Conservation (phyloP, 345 rosid genomes). For the Euclidium syriacum region DNA sequence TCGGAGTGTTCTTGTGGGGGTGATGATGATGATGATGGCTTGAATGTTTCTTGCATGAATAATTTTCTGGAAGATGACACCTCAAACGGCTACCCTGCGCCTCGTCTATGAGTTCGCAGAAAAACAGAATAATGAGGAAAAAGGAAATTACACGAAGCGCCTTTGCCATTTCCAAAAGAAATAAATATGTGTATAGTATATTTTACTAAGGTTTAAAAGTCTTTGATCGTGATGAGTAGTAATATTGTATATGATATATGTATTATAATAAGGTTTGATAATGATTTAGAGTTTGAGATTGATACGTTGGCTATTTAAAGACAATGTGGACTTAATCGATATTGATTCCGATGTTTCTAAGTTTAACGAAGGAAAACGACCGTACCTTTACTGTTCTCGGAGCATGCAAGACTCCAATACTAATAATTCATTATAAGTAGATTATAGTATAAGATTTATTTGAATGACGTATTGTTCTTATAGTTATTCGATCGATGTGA, state of each 20-base stretch:
- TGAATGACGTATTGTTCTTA: constrained; percentile 24
- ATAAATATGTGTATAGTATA: background rate
- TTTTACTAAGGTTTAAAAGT: constrained; percentile 6
- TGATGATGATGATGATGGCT: constrained; percentile 9
- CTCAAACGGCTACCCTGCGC: constrained; percentile 23
- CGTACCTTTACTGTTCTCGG: constrained; percentile 21
- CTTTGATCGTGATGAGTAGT: constrained; percentile 1
- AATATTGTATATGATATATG: background rate
- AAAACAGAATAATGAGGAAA: constrained; percentile 15
- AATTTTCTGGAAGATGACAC: constrained; percentile 13
- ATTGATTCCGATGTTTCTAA: constrained; percentile 11
- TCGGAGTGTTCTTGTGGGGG: background rate
- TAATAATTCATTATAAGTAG: background rate
- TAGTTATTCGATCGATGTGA: constrained; percentile 14
- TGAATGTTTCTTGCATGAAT: constrained; percentile 12
- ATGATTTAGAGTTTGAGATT: constrained; percentile 17
- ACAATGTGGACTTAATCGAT: constrained; percentile 9
- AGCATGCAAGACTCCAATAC: constrained; percentile 18
- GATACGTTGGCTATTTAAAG: constrained; percentile 29
- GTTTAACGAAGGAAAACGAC: constrained; percentile 24
- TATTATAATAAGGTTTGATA: background rate
- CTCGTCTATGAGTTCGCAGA: constrained; percentile 11
- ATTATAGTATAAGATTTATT: background rate
- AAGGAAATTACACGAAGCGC: constrained; percentile 11
- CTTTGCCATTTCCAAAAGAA: constrained; percentile 21